These are phyloP conservation scores for Poa annua DNA, from an alignment of 176 grass and related monocot genomes.

Conservation along the genomic window DNA sequence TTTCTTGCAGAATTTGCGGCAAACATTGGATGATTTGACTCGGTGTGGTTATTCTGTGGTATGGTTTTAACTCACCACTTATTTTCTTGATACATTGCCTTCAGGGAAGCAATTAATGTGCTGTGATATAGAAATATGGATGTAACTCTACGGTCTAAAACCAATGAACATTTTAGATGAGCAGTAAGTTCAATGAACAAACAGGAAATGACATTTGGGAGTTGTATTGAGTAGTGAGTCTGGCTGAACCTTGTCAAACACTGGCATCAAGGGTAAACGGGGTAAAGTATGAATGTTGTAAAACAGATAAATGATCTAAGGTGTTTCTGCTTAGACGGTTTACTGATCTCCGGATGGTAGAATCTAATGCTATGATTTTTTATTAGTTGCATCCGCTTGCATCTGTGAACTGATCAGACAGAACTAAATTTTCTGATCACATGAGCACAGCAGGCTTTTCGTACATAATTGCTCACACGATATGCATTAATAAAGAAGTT, in stretches of 20 bases:
- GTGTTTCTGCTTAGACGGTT: background rate
- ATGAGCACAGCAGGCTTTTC: background rate
- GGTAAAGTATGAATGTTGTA: background rate
- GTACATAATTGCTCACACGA: constrained; percentile 15
- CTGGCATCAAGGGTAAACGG: constrained; percentile 3
- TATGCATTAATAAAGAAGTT: background rate
- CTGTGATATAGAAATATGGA: constrained; percentile 21
- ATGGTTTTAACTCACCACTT: constrained; percentile 40
- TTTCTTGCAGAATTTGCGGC: constrained; percentile 83
- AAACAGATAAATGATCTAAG: background rate
- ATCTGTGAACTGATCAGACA: background rate
- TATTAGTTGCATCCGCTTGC: constrained; percentile 8
- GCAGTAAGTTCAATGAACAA: constrained; percentile 15
- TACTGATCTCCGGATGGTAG: background rate
- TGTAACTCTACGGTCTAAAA: constrained; percentile 9
- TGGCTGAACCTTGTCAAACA: background rate
- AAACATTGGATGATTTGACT: constrained; percentile 99
- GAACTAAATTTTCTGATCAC: constrained; percentile 11
- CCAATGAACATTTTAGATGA: background rate
- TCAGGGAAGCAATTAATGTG: background rate
- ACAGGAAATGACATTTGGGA: constrained; percentile 25
- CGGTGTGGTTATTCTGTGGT: constrained; percentile 93
- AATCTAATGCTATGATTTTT: background rate
- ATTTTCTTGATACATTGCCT: constrained; percentile 18
- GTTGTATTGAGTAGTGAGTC: constrained; percentile 8